phyloP scores from a whole-genome alignment of 2,329 filamentous ascomycete species.

The Pseudogymnoascus sp. region DNA sequence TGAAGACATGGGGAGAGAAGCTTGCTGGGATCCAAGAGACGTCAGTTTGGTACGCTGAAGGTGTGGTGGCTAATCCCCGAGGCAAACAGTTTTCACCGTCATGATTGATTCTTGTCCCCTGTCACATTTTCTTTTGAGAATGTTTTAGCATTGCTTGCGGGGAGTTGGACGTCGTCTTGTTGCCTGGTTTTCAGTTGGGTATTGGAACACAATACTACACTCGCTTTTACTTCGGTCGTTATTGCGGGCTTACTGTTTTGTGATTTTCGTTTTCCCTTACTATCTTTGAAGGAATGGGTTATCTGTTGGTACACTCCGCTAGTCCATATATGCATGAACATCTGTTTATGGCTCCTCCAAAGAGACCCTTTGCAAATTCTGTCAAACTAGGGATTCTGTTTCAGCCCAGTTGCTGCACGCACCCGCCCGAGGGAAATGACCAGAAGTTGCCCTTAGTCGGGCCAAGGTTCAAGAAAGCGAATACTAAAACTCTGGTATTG shows the following conservation, averaged over 20 bases:
- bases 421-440: conserved; percentile 3
- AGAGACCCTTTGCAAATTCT: neutral
- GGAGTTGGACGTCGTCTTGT: neutral
- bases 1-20: neutral
- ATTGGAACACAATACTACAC: neutral
- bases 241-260: neutral
- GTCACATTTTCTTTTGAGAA: neutral
- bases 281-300: neutral
- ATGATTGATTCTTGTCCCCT: neutral
- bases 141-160: neutral
- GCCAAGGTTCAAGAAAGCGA: neutral
- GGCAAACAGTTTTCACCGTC: neutral
- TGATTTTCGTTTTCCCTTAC: neutral
- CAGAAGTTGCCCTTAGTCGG: neutral
- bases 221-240: conserved; percentile 1
- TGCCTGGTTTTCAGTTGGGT: neutral
- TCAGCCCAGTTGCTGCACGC: conserved; percentile 3
- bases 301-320: neutral
- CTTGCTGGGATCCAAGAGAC: neutral
- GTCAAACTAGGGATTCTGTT: neutral
- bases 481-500: conserved; percentile 4
- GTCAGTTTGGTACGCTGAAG: neutral
- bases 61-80: conserved; percentile 5
- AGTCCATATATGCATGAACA: neutral
- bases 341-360: neutral